Conservation (phyloP, 345 rosid genomes). For the Sonneratia caseolaris region DNA sequence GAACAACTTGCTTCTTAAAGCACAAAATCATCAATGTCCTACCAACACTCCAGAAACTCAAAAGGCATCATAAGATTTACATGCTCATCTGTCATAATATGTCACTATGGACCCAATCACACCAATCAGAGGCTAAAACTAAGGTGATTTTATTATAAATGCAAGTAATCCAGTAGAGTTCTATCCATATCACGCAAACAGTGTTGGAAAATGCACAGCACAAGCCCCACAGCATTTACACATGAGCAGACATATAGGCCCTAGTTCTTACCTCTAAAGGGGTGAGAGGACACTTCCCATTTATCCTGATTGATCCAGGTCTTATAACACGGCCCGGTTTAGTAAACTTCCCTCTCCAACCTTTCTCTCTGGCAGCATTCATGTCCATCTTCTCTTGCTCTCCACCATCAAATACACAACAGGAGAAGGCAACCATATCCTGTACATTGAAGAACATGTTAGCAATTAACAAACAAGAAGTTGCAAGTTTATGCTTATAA, state of each 20-base stretch:
- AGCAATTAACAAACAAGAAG: background rate
- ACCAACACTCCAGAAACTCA: background rate
- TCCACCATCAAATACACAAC: constrained; percentile 98
- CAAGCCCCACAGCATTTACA: background rate
- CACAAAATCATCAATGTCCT: background rate
- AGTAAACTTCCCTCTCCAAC: constrained; percentile 98
- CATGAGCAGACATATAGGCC: background rate
- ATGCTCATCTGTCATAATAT: background rate
- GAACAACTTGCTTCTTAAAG: background rate
- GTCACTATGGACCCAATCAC: background rate
- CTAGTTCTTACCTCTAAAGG: constrained; percentile 78
- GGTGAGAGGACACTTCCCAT: constrained; percentile 96
- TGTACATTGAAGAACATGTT: constrained; percentile 17
- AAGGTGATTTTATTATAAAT: background rate
- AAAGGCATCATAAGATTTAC: background rate
- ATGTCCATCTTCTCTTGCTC: constrained; percentile 74
- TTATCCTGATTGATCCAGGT: constrained; percentile 92
- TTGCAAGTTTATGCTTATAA: background rate
- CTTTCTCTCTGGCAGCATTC: constrained; percentile 91
- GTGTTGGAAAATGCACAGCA: background rate
- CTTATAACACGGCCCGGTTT: constrained; percentile 93
- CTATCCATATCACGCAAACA: background rate
- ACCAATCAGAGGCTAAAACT: background rate
- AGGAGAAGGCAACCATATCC: constrained; percentile 99
- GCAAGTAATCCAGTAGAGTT: background rate